Evolutionary conservation across 768 basidiomycete species (phyloP), one percentile per base, ranked within the genome.

Genomic region (Amanita inopinata): DNA sequence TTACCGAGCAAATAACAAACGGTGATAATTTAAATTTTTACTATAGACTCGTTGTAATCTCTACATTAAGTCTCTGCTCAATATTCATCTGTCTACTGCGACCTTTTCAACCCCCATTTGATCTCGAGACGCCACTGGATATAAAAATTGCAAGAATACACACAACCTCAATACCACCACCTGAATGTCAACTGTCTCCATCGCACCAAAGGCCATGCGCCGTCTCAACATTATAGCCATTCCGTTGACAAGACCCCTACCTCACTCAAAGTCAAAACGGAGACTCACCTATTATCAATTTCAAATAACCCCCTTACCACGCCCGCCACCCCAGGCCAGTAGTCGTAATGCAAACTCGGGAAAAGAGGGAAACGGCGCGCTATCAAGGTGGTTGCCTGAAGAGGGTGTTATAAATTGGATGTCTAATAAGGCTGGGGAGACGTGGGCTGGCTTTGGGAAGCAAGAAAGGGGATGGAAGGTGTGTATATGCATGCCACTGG

Each of bases 401-500:
- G 65, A 64, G 15, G 76, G 74, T 46, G 34, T 71, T 23, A 51
- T 63, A n/a, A 71, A 69, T 3, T 75, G 68, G 66, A 63, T 61
- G 3, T 62, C 70, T 2, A 57, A 53, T 15, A 86, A 80, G 51
- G 78, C 76, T 0, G 56, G 68, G 1, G 56, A 65, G 34, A 57
- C 70, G 3, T 89, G 86, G 86, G 66, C 74, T 18, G 65, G 67
- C 14, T 79, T 85, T 53, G 86, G 83, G 8, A 76, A 78, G 50
- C 76, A 80, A 1, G 62, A 78, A 42, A 76, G 73, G 15, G 75
- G 71, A 40, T 89, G 86, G 86, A 78, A 79, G 74, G 86, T 85
- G 48, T 4, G 71, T 62, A 10, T n/a, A 43, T 33, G 6, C 7
- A 6, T 35, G 6, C 17, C 17, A 20, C 37, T 43, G 45, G 15